Percentiles rank a stretch among this genome's conserved stretches.
Conservation (phyloP, 371 early-diverging fungal genomes). For the Choanephora cucurbitarum region DNA sequence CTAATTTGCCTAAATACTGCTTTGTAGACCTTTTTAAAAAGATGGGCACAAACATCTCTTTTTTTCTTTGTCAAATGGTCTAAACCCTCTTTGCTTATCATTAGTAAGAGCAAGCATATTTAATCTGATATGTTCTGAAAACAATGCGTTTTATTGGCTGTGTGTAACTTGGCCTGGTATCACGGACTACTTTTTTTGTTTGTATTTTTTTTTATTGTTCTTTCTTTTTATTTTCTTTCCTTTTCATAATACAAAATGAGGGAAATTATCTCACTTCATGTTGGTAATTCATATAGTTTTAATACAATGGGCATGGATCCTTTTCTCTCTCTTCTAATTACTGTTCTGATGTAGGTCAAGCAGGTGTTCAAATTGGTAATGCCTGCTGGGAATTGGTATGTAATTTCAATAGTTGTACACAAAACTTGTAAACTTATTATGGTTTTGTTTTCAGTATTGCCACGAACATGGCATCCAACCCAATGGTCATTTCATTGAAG, state of each 20-base stretch:
- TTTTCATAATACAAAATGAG: slow-evolving; percentile 47
- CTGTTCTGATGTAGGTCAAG: slow-evolving; percentile 89
- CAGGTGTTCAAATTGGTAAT: slow-evolving; percentile 98
- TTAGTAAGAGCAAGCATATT: no score
- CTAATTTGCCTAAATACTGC: no score
- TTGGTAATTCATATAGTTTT: slow-evolving; percentile 35
- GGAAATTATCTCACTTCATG: slow-evolving; percentile 92
- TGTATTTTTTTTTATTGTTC: slow-evolving; percentile 6
- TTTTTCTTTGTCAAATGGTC: no score
- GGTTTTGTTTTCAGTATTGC: slow-evolving; percentile 65
- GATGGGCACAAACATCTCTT: no score
- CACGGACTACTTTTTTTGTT: slow-evolving; percentile 16
- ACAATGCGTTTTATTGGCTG: no score
- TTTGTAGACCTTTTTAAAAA: no score
- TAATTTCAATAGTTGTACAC: background rate
- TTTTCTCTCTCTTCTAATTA: background rate
- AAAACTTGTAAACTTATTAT: background rate
- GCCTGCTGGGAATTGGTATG: slow-evolving; percentile 94
- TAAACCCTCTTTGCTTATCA: no score
- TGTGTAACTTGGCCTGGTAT: background rate
- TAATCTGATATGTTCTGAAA: background rate
- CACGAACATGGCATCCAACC: slow-evolving; percentile 94
- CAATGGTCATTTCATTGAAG: slow-evolving; percentile 82
- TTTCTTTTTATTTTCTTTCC: slow-evolving; percentile 9
- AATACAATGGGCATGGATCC: background rate